These are phyloP conservation scores for Boletus barrowsii DNA, from an alignment of 768 basidiomycete species.

Conservation along the genomic window DNA sequence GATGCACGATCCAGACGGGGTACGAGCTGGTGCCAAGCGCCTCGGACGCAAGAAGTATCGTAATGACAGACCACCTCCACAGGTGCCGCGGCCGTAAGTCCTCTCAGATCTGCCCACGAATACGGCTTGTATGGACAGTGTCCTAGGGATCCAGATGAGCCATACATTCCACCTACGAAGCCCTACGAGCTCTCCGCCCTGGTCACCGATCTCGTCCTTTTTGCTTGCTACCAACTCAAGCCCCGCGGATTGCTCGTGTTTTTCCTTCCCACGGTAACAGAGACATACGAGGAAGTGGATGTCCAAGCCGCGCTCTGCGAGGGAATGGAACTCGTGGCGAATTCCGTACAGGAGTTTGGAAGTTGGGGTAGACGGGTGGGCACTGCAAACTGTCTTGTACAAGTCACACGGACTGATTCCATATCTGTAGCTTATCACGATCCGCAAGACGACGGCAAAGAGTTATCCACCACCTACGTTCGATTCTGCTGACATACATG, in stretches of 20 bases:
- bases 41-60: conserved; percentile 62
- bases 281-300: conserved; percentile 88
- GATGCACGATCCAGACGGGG: conserved; percentile 63
- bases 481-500: conserved; percentile 25
- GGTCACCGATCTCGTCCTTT: conserved; percentile 72
- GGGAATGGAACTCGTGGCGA: conserved; percentile 86
- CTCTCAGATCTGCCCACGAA: neutral
- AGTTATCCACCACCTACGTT: conserved; percentile 56
- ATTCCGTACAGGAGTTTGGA: conserved; percentile 91
- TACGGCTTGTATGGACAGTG: neutral
- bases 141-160: conserved; percentile 44
- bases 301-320: conserved; percentile 72
- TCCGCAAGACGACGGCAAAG: conserved; percentile 60
- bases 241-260: conserved; percentile 90
- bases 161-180: conserved; percentile 85
- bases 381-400: conserved; percentile 5
- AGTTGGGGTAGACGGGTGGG: conserved; percentile 91
- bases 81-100: conserved; percentile 45
- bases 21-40: conserved; percentile 83
- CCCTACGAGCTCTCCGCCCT: conserved; percentile 91
- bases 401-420: neutral
- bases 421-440: conserved; percentile 78
- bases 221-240: conserved; percentile 81
- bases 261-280: conserved; percentile 90
- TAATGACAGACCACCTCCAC: conserved; percentile 25